phyloP scores from a whole-genome alignment of 1,284 basidiomycete genomes.

The Cutaneotrichosporon sp. region DNA sequence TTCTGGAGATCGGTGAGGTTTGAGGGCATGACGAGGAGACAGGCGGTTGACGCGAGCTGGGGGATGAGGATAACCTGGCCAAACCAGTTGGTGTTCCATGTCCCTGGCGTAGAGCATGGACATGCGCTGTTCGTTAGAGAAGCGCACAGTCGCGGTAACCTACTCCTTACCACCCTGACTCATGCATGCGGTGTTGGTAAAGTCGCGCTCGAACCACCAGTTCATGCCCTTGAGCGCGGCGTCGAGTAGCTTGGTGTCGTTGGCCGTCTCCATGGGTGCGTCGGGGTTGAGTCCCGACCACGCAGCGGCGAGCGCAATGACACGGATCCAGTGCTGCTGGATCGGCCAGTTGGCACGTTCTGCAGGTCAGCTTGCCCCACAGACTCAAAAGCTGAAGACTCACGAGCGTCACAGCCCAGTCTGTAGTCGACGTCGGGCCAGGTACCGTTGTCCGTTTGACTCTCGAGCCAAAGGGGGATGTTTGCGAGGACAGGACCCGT shows the following conservation, averaged over 20 bases:
- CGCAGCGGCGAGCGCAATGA: constrained; percentile 55
- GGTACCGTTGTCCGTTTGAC: constrained; percentile 49
- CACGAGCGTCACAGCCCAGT: constrained; percentile 55
- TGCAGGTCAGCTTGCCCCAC: constrained; percentile 1
- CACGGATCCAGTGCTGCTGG: constrained; percentile 58
- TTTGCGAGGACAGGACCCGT: constrained; percentile 5
- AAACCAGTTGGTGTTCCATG: constrained; percentile 68
- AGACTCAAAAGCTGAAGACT: background rate
- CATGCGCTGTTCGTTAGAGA: constrained; percentile 9
- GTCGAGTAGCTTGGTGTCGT: constrained; percentile 46
- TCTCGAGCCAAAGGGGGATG: constrained; percentile 15
- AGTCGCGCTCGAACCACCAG: constrained; percentile 63
- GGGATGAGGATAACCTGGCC: constrained; percentile 61
- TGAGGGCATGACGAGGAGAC: constrained; percentile 54
- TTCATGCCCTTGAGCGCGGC: constrained; percentile 56
- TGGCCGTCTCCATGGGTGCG: constrained; percentile 47
- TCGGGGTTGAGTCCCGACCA: constrained; percentile 54
- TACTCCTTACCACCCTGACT: constrained; percentile 52
- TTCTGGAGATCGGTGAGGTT: constrained; percentile 50
- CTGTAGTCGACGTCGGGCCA: constrained; percentile 60
- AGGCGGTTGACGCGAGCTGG: constrained; percentile 55
- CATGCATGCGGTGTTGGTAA: constrained; percentile 54
- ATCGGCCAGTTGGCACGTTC: constrained; percentile 63
- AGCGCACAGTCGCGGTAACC: background rate
- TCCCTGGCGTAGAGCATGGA: constrained; percentile 47